These are phyloP conservation scores for Crithidia mellificae DNA, from an alignment of 208 protist species.

Conservation along the genomic window DNA sequence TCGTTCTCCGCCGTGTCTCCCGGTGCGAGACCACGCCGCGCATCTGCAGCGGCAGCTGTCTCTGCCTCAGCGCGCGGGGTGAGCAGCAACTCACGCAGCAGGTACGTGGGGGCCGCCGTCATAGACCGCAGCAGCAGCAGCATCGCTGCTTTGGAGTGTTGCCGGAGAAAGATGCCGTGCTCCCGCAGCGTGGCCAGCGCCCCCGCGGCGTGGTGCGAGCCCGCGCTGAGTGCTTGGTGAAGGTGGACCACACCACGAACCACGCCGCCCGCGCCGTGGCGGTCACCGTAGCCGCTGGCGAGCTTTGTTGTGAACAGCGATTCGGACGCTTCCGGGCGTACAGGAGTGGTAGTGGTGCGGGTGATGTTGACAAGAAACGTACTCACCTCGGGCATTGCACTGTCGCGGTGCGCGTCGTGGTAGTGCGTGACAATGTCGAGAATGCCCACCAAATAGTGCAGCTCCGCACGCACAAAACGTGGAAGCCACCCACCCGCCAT, in stretches of 20 bases:
- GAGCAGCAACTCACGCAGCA: constrained; percentile 50
- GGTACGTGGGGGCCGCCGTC: constrained; percentile 19
- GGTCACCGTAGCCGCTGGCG: not conserved
- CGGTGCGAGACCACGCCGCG: too few species aligned
- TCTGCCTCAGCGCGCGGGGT: not conserved
- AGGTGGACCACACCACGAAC: constrained; percentile 31
- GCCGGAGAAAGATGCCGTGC: constrained; percentile 57
- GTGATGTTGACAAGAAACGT: too few species aligned
- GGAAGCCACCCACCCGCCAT: constrained; percentile 14
- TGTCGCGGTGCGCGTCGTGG: too few species aligned
- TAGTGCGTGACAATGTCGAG: constrained; percentile 16
- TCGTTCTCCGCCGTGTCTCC: too few species aligned
- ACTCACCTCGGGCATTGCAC: too few species aligned
- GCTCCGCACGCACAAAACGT: constrained; percentile 25
- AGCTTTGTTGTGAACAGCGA: too few species aligned
- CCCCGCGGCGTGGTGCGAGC: constrained; percentile 55
- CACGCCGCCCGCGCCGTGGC: not conserved
- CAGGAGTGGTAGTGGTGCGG: too few species aligned
- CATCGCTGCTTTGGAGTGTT: constrained; percentile 46
- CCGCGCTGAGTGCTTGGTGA: constrained; percentile 47
- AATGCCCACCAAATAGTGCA: constrained; percentile 33
- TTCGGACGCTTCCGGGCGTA: too few species aligned
- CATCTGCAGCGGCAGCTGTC: too few species aligned
- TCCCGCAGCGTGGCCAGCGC: constrained; percentile 64
- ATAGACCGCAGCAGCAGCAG: constrained; percentile 46